Conservation (phyloP, 176 grass and related monocot species). For the Bolboschoenus planiculmis region DNA sequence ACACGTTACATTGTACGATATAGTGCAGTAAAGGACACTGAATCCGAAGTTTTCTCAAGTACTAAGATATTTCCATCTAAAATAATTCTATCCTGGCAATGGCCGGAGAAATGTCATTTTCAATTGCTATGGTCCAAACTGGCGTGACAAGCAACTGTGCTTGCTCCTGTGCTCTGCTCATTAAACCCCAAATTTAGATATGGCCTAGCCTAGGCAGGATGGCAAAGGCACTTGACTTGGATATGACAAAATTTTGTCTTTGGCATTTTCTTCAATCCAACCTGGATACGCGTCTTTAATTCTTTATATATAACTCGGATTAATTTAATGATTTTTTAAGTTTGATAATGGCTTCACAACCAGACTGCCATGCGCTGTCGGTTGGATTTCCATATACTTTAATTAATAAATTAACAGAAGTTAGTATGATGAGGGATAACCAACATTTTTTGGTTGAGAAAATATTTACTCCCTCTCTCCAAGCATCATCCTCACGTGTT, state of each 20-base stretch:
- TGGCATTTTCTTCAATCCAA: not conserved
- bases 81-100: too few relatives aligned
- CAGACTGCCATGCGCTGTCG: not conserved
- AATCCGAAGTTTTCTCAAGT: too few relatives aligned
- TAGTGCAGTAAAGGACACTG: too few relatives aligned
- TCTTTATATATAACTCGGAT: not conserved
- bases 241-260: not conserved
- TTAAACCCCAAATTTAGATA: not conserved
- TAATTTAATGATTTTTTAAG: too few relatives aligned
- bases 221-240: not conserved
- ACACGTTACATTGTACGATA: too few relatives aligned
- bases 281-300: not conserved
- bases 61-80: too few relatives aligned
- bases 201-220: not conserved
- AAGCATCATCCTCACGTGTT: too few relatives aligned
- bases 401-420: too few relatives aligned
- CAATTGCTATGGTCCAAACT: not conserved
- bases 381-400: too few relatives aligned
- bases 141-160: not conserved
- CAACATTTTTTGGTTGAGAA: too few relatives aligned
- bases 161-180: not conserved
- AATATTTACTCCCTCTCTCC: too few relatives aligned
- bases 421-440: too few relatives aligned
- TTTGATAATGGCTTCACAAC: constrained; percentile 4
- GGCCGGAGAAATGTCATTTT: constrained; percentile 18